Evolutionary conservation across 176 grass and related monocot genomes (phyloP).

Genomic region (Bolboschoenus planiculmis): DNA sequence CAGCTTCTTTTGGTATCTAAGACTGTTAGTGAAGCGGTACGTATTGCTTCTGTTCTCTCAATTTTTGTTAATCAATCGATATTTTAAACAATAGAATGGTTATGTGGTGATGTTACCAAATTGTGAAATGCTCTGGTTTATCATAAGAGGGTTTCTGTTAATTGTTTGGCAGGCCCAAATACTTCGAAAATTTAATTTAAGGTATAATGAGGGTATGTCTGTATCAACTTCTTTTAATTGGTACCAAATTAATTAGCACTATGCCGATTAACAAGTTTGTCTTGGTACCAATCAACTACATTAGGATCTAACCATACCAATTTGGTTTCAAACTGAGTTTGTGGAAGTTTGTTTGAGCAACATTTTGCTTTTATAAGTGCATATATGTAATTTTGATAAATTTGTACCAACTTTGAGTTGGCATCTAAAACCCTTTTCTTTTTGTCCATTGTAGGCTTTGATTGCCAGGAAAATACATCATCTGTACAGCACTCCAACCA

Average conservation of each 20-base stretch:
- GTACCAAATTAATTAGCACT: neutral
- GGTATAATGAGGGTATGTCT: neutral
- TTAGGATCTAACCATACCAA: neutral
- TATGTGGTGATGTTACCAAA: neutral
- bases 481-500: constrained; percentile 22
- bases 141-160: neutral
- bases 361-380: neutral
- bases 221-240: neutral
- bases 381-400: neutral
- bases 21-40: constrained; percentile 60
- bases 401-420: neutral
- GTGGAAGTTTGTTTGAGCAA: neutral
- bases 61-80: neutral
- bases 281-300: neutral
- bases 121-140: neutral
- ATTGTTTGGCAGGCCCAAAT: neutral
- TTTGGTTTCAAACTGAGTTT: neutral
- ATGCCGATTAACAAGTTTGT: neutral
- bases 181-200: neutral
- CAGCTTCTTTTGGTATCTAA: constrained; percentile 80
- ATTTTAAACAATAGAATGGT: neutral
- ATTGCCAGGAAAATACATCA: constrained; percentile 63
- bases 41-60: neutral
- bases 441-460: constrained; percentile 37
- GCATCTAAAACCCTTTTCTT: neutral